phyloP scores from a whole-genome alignment of 2,329 filamentous ascomycete species.

The Bipolaris cookei region DNA sequence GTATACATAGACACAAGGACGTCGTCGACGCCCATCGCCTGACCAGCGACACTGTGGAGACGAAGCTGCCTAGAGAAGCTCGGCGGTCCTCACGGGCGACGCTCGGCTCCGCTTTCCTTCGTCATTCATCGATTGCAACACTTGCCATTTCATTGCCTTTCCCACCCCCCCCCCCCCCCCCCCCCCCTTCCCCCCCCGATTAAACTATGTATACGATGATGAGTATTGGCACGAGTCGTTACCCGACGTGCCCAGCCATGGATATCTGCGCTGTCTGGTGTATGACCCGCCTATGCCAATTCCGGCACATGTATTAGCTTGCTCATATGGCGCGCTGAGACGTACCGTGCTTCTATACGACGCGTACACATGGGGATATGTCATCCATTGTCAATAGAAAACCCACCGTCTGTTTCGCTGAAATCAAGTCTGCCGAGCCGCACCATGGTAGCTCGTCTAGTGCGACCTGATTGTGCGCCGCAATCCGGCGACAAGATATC shows the following conservation, averaged over 20 bases:
- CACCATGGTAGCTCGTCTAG: conserved; percentile 29
- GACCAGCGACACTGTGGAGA: conserved; percentile 35
- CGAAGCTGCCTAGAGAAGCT: conserved; percentile 24
- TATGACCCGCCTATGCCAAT: conserved; percentile 35
- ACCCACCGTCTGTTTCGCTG: conserved; percentile 33
- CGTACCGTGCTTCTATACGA: conserved; percentile 40
- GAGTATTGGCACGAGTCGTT: conserved; percentile 31
- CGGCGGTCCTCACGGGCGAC: conserved; percentile 33
- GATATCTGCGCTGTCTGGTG: conserved; percentile 23
- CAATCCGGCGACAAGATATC: conserved; percentile 18
- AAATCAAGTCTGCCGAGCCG: conserved; percentile 30
- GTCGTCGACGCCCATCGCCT: conserved; percentile 17
- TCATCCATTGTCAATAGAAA: conserved; percentile 30
- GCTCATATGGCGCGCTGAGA: conserved; percentile 41
- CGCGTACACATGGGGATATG: conserved; percentile 38
- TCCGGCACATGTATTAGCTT: conserved; percentile 43
- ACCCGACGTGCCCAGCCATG: conserved; percentile 7
- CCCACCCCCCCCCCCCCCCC: neutral
- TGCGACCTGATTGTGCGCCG: conserved; percentile 29
- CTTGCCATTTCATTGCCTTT: neutral
- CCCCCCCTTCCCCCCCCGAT: neutral
- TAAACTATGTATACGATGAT: conserved; percentile 14
- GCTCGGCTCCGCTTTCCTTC: conserved; percentile 34
- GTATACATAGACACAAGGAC: neutral
- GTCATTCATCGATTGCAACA: conserved; percentile 13